Percentiles rank a stretch among this genome's conserved stretches.
Conservation (phyloP, 2,329 filamentous ascomycete species). For the Talaromyces islandicus region DNA sequence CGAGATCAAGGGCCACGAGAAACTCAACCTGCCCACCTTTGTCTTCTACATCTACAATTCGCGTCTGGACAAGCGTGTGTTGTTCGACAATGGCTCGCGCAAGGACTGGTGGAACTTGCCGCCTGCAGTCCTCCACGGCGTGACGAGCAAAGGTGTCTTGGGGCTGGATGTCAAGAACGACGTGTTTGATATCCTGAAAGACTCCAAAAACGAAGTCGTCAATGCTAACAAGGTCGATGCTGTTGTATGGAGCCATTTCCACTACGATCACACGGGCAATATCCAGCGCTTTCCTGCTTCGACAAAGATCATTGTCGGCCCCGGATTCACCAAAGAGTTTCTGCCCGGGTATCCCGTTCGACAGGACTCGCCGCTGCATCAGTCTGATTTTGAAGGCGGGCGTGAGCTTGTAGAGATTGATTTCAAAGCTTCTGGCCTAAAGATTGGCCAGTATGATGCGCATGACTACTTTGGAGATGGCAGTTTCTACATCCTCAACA, state of each 20-base stretch:
- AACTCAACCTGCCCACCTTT: constrained; percentile 19
- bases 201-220: constrained; percentile 14
- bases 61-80: constrained; percentile 14
- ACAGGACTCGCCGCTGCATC: constrained; percentile 28
- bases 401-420: constrained; percentile 19
- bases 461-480: constrained; percentile 26
- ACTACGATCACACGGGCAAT: constrained; percentile 47
- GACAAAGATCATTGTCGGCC: constrained; percentile 43
- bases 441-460: constrained; percentile 21
- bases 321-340: constrained; percentile 41
- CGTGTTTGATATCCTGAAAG: constrained; percentile 26
- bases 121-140: constrained; percentile 16
- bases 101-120: constrained; percentile 26
- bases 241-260: constrained; percentile 42
- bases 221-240: constrained; percentile 27
- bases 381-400: constrained; percentile 29
- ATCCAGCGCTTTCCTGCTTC: constrained; percentile 35
- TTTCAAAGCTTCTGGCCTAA: constrained; percentile 14
- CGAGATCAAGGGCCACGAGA: constrained; percentile 16
- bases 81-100: constrained; percentile 25
- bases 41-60: constrained; percentile 17
- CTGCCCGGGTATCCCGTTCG: constrained; percentile 41
- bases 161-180: constrained; percentile 20
- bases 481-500: constrained; percentile 24
- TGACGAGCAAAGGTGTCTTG: constrained; percentile 14